A percentile compares a stretch with the other conserved stretches of the same genome.
Evolutionary conservation across 345 rosid species (phyloP).

Genomic region (Aquilaria yunnanensis): DNA sequence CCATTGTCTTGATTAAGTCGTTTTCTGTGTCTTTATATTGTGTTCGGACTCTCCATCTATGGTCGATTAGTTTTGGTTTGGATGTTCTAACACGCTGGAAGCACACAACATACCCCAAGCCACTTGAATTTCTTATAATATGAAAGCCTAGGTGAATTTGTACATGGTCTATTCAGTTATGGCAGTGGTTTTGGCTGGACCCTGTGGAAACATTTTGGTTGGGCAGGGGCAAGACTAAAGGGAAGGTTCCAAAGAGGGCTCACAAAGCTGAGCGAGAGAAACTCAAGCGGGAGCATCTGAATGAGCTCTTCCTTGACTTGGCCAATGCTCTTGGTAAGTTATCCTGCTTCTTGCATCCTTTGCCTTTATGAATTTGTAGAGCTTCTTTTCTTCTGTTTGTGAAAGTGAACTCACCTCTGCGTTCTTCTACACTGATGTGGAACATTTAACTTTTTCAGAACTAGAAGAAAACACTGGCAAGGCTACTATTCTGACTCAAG

Average conservation of each 20-base stretch:
- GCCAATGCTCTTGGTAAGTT: conserved; percentile 66
- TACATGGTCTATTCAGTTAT: neutral
- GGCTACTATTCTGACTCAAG: conserved; percentile 66
- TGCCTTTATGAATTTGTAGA: too few relatives aligned
- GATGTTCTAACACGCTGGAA: too few relatives aligned
- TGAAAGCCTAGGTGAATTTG: neutral
- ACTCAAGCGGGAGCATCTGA: conserved; percentile 92
- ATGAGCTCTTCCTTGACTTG: conserved; percentile 76
- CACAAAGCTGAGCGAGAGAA: conserved; percentile 91
- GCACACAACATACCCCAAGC: neutral
- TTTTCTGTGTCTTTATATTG: too few relatives aligned
- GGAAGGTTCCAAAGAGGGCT: conserved; percentile 64
- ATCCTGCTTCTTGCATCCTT: neutral
- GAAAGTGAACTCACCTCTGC: conserved; percentile 1
- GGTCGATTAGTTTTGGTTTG: too few relatives aligned
- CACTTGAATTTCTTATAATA: neutral
- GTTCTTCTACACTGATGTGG: neutral
- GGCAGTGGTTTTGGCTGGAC: neutral
- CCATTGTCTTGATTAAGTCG: too few relatives aligned
- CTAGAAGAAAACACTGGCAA: conserved; percentile 71
- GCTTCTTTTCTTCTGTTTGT: too few relatives aligned
- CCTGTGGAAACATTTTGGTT: conserved; percentile 34
- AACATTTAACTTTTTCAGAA: conserved; percentile 30
- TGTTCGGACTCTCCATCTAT: too few relatives aligned
- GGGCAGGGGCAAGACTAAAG: conserved; percentile 36